Conservation (phyloP, 495 filamentous ascomycete species). For the Astrocystis sublimbata region DNA sequence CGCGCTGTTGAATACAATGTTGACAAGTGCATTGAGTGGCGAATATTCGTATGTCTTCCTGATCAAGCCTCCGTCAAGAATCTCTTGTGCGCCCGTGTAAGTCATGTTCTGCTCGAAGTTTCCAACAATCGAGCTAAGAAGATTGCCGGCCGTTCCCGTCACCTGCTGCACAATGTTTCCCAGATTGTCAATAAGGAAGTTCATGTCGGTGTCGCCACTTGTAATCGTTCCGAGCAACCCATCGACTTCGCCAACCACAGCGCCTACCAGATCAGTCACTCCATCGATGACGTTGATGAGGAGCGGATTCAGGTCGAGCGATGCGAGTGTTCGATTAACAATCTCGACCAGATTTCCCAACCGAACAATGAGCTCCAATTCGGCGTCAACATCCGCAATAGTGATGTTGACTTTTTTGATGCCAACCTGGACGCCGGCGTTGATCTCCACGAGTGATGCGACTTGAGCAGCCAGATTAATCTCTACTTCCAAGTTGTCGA, state of each 20-base stretch:
- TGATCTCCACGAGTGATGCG: constrained; percentile 54
- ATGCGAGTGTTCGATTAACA: constrained; percentile 57
- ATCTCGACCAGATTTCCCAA: constrained; percentile 59
- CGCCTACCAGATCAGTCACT: constrained; percentile 48
- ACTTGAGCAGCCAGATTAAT: constrained; percentile 58
- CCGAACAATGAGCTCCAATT: constrained; percentile 58
- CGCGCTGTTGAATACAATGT: constrained; percentile 56
- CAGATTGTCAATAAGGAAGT: constrained; percentile 59
- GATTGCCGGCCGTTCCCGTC: constrained; percentile 36
- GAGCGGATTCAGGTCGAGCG: constrained; percentile 58
- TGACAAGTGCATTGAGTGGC: constrained; percentile 55
- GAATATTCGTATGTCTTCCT: constrained; percentile 57
- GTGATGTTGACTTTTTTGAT: constrained; percentile 60
- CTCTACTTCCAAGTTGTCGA: constrained; percentile 55
- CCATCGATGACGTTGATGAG: constrained; percentile 56
- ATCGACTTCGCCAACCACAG: constrained; percentile 55
- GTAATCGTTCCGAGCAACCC: constrained; percentile 56
- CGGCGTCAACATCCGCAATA: constrained; percentile 55
- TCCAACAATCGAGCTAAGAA: constrained; percentile 53
- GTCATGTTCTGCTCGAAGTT: constrained; percentile 60
- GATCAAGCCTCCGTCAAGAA: constrained; percentile 48
- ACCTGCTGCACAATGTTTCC: constrained; percentile 61
- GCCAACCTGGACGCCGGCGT: constrained; percentile 54
- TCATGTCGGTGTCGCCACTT: constrained; percentile 51
- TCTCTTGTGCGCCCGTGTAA: constrained; percentile 45